Evolutionary conservation across 2,329 filamentous ascomycete genomes (phyloP).

Genomic region (Ciborinia camelliae): DNA sequence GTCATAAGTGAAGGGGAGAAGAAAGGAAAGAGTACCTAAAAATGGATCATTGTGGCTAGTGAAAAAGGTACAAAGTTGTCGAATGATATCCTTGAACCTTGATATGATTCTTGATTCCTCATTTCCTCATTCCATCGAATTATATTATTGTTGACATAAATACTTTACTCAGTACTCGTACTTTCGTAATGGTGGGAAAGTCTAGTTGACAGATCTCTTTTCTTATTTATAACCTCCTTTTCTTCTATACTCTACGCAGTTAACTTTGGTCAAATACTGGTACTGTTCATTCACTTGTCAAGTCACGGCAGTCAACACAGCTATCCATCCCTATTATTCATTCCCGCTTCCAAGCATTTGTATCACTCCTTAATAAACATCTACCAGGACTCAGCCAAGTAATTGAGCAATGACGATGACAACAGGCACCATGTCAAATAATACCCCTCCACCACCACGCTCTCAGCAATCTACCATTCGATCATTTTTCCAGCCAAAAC

Average conservation of each 20-base stretch:
- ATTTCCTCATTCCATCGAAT: constrained; percentile 6
- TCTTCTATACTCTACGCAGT: too few relatives aligned
- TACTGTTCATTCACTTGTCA: not conserved
- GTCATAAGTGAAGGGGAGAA: not conserved
- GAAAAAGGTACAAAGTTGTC: not conserved
- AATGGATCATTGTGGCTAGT: not conserved
- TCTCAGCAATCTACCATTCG: constrained; percentile 54
- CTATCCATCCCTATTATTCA: too few relatives aligned
- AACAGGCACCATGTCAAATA: constrained; percentile 8
- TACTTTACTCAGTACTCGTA: too few relatives aligned
- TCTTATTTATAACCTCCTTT: not conserved
- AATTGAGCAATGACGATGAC: not conserved
- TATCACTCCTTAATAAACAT: not conserved
- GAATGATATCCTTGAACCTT: constrained; percentile 3
- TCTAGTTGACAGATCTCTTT: not conserved
- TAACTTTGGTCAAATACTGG: too few relatives aligned
- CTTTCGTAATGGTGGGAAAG: not conserved
- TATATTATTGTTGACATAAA: not conserved
- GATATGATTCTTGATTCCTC: not conserved
- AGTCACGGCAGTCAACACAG: not conserved
- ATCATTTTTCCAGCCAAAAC: constrained; percentile 56
- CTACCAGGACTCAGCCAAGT: not conserved
- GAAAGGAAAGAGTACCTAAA: not conserved
- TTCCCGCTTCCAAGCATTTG: not conserved
- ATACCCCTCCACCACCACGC: constrained; percentile 19